phyloP scores from a whole-genome alignment of 176 grass and related monocot species.

The Oryza officinalis region DNA sequence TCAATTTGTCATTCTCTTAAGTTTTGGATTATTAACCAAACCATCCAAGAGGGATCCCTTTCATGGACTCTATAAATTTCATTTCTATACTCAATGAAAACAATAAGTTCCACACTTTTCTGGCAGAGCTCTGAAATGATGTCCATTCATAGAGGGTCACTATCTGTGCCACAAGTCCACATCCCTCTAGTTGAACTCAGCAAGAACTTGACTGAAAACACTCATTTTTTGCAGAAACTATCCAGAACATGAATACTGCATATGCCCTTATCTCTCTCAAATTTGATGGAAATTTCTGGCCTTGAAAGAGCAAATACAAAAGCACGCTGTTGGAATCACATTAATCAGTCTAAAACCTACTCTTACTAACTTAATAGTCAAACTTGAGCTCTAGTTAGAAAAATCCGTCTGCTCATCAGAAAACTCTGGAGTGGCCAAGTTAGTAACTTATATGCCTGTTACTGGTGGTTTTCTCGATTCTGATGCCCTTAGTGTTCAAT shows the following conservation, averaged over 20 bases:
- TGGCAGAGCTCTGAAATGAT: neutral
- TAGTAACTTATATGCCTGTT: constrained; percentile 2
- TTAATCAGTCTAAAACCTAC: neutral
- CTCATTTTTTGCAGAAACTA: neutral
- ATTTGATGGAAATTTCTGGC: neutral
- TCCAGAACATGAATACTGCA: neutral
- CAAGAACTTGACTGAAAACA: neutral
- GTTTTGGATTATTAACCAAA: neutral
- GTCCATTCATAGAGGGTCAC: neutral
- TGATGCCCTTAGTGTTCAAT: neutral
- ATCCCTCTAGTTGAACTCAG: neutral
- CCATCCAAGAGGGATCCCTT: constrained; percentile 8
- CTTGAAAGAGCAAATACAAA: neutral
- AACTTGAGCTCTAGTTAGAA: constrained; percentile 1
- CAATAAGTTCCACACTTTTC: neutral
- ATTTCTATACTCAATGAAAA: neutral
- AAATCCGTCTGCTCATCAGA: neutral
- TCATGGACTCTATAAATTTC: neutral
- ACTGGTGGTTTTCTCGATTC: neutral
- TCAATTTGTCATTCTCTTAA: neutral
- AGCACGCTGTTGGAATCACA: neutral
- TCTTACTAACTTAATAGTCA: neutral
- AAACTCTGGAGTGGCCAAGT: neutral
- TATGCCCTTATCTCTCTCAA: neutral
- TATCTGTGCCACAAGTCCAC: neutral